phyloP scores from a whole-genome alignment of 441 rosid species.

The Sinapis alba region DNA sequence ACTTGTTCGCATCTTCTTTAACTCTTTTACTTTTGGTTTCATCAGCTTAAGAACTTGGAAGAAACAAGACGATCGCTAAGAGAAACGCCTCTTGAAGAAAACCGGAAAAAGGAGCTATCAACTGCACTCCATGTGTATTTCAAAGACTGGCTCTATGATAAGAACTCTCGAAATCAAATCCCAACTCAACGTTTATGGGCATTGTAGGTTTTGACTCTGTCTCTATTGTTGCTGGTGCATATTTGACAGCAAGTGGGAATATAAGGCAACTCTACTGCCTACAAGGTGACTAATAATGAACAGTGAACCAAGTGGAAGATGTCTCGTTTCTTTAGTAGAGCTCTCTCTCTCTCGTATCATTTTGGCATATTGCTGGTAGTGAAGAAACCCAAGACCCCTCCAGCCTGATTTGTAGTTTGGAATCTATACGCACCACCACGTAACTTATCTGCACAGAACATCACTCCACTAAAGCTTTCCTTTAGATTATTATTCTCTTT shows the following conservation, averaged over 20 bases:
- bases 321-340: constrained; percentile 32
- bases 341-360: constrained; percentile 19
- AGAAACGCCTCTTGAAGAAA: constrained; percentile 84
- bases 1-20: background rate
- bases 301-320: constrained; percentile 7
- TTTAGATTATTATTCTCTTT: constrained; percentile 20
- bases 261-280: constrained; percentile 97
- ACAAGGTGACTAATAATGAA: constrained; percentile 66
- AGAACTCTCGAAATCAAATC: background rate
- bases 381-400: constrained; percentile 20
- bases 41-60: constrained; percentile 74
- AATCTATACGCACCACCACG: constrained; percentile 30
- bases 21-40: constrained; percentile 3
- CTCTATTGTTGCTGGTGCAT: constrained; percentile 1
- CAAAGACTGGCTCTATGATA: constrained; percentile 99
- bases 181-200: background rate
- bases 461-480: constrained; percentile 17
- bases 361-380: constrained; percentile 35
- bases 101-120: constrained; percentile 79
- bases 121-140: constrained; percentile 87
- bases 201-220: constrained; percentile 8
- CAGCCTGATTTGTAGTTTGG: constrained; percentile 38
- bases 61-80: constrained; percentile 76
- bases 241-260: constrained; percentile 80
- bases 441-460: constrained; percentile 39